Evolutionary conservation across 352 stramenopile species (phyloP), one percentile per base, ranked within the genome.

Genomic region (Blastocystis sp.): DNA sequence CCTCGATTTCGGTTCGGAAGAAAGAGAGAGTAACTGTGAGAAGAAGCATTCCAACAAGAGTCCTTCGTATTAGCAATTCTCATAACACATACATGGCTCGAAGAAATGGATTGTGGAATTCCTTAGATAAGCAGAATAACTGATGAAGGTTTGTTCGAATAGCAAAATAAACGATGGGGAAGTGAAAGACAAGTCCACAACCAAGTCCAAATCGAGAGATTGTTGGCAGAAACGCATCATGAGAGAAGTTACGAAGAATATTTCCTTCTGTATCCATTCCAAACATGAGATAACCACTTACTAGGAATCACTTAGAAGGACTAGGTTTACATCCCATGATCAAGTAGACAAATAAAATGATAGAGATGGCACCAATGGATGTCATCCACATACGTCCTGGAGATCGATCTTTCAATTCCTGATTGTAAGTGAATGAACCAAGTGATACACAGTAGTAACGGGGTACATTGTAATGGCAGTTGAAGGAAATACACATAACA

Each of bases 321-420:
- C 24, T 22, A 56, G 2, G 5, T 35, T 7, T 78, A 89, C 78
- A 48, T 19, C 40, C 51, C 9, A 89, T 53, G 7, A 51, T 58
- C 17, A 79, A 44, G 33, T 89, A 89, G 40, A 79, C 37, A 40
- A 79, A 79, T 42, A 89, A 62, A 64, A 89, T 79, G 44, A 89
- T 24, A 11, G 60, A 76, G 24, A 56, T 66, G 4, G 78, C n/a
- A 56, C 60, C 78, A 51, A 79, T 79, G 48, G 66, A 79, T 11
- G 66, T 89, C 78, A 76, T 62, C 60, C 60, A 89, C 60, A 89
- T 79, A 37, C 44, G 57, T 7, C 66, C 66, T 7, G 66, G 60
- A 48, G 78, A 89, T 48, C 78, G 78, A 35, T 89, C 51, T 56
- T 89, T 89, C 66, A 89, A 42, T 42, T 89, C 78, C 78, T 89